phyloP scores from a whole-genome alignment of 2,329 filamentous ascomycete species.

The Rutstroemia sydowiana region DNA sequence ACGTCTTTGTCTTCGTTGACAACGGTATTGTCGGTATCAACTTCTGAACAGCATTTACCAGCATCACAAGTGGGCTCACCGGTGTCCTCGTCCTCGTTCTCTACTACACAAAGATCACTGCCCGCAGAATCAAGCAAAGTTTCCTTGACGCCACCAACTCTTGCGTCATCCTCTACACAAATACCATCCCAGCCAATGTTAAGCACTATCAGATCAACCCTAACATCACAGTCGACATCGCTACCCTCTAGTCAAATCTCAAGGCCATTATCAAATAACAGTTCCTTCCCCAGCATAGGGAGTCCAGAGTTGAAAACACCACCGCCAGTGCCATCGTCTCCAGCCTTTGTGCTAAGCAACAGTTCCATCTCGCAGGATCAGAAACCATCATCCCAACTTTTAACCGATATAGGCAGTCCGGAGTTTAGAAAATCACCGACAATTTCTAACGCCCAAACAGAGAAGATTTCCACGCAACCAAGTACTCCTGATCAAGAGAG shows the following conservation, averaged over 20 bases:
- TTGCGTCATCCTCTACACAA: too few species aligned
- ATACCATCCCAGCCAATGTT: too few species aligned
- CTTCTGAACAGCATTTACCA: background rate
- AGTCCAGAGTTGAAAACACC: too few species aligned
- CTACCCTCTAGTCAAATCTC: too few species aligned
- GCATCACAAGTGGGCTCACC: background rate
- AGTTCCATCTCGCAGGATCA: background rate
- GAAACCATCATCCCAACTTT: background rate
- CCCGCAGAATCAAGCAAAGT: background rate
- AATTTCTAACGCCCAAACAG: background rate
- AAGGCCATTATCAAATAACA: too few species aligned
- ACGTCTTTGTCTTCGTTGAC: background rate
- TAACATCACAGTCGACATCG: too few species aligned
- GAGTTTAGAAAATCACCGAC: background rate
- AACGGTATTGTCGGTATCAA: background rate
- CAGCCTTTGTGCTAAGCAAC: background rate
- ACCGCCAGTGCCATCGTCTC: too few species aligned
- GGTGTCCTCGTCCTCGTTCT: background rate
- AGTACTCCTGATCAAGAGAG: background rate
- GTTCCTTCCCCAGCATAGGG: background rate
- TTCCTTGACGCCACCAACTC: too few species aligned
- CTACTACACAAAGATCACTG: background rate
- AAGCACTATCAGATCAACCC: too few species aligned
- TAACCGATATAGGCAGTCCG: background rate
- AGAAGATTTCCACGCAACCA: background rate